Conservation (phyloP, 257 asterid species). For the Apocynum venetum region DNA sequence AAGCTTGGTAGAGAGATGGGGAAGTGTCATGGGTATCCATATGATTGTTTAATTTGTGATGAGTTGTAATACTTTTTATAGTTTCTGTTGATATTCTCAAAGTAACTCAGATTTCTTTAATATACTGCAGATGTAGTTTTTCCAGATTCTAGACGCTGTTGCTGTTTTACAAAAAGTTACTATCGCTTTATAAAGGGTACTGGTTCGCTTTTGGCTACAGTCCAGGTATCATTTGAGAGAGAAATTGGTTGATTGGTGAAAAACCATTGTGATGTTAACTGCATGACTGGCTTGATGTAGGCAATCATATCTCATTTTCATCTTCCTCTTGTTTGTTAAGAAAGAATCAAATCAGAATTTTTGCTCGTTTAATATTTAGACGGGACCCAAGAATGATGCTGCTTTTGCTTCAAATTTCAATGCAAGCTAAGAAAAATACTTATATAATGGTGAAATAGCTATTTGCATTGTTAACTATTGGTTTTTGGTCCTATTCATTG, state of each 20-base stretch:
- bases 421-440: too few relatives aligned
- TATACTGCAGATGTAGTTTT: constrained; percentile 71
- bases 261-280: too few relatives aligned
- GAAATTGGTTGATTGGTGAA: too few relatives aligned
- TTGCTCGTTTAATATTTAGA: too few relatives aligned
- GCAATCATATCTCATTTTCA: too few relatives aligned
- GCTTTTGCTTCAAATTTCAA: too few relatives aligned
- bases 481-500: too few relatives aligned
- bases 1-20: constrained; percentile 81
- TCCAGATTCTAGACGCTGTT: constrained; percentile 83
- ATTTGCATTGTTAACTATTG: too few relatives aligned
- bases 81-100: not conserved
- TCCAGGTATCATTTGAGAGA: constrained; percentile 34
- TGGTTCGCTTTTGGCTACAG: constrained; percentile 85
- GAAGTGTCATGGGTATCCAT: constrained; percentile 96
- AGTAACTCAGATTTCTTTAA: constrained; percentile 10
- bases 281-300: not conserved
- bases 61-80: not conserved
- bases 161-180: constrained; percentile 95
- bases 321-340: too few relatives aligned
- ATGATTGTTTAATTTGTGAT: not conserved
- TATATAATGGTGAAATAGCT: too few relatives aligned
- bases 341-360: too few relatives aligned
- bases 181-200: constrained; percentile 93
- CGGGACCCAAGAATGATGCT: too few relatives aligned